Evolutionary conservation across 2,329 filamentous ascomycete genomes (phyloP), one percentile per base, ranked within the genome.

Genomic region (Microcyclospora tardicrescens): DNA sequence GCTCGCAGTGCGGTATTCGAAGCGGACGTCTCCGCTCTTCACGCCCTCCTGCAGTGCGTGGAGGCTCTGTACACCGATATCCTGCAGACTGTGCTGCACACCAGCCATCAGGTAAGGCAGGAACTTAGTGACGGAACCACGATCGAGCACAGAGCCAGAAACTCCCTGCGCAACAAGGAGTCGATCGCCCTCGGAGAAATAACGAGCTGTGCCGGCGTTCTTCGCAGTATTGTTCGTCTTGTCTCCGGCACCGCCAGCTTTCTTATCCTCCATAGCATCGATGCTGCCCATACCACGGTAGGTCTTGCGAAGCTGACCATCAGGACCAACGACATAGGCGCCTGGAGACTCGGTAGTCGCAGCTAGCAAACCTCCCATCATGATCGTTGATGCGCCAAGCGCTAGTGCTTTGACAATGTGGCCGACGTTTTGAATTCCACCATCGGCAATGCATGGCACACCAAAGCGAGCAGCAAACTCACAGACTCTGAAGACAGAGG

Each of bases 221-320:
- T 91, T 95, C 56, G 91, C 91, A 42, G 91, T 93, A 61, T 96
- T 98, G 61, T 67, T 71, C n/a, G 71, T 68, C 61, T 79, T 77
- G 53, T 68, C 66, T 64, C 86, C 76, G 62, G 77, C 82, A 49
- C 80, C 81, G 39, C 83, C 85, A 10, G 87, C 86, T 73, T 94
- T 94, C 77, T 91, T 94, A 68, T 96, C 89, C 68, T 96, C 87
- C 91, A 98, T 98, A 51, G 91, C 91, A 56, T 95, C 91, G 60
- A 98, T 98, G 65, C 81, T 87, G 51, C 91, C 91, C 91, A 98
- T 98, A 43, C 91, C 91, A 64, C 91, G 84, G 73, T 98, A 98
- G 31, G 91, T 87, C 75, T 98, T 98, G 64, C 98, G 89, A 39
- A 98, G 79, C 73, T 96, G 93, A 49, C 91, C 91, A 66, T 96